A percentile compares a stretch with the other conserved stretches of the same genome.
These are phyloP conservation scores for Bryopsis sp. DNA, from an alignment of 139 green algal species.

Conservation along the genomic window DNA sequence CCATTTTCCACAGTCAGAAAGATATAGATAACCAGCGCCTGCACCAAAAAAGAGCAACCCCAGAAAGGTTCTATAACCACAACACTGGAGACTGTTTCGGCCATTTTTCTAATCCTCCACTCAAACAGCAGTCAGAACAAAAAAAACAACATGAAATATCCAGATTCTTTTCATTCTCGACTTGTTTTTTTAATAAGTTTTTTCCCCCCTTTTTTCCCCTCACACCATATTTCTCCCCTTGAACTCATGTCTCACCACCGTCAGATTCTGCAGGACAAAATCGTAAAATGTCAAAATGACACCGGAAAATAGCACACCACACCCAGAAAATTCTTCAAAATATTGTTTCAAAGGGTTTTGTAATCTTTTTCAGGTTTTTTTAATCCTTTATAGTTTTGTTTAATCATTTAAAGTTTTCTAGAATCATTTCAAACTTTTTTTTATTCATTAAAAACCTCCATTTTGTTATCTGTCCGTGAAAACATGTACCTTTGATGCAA, in stretches of 20 bases:
- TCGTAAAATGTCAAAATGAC: not conserved
- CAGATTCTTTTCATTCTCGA: not conserved
- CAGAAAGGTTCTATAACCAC: not conserved
- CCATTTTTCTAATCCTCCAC: not conserved
- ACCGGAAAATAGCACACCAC: not conserved
- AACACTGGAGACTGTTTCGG: not conserved
- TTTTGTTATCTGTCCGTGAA: not conserved
- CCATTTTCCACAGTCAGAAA: too few relatives aligned
- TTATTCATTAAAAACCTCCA: not conserved
- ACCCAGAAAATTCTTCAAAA: not conserved
- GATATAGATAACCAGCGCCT: too few relatives aligned
- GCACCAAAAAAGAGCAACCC: too few relatives aligned
- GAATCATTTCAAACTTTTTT: not conserved
- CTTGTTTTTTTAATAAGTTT: not conserved
- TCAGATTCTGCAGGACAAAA: constrained; percentile 7
- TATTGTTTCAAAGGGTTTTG: not conserved
- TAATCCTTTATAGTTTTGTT: not conserved
- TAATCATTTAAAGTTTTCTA: not conserved
- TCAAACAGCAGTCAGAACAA: not conserved
- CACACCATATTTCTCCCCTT: constrained; percentile 8
- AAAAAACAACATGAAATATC: too few relatives aligned
- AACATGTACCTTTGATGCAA: too few relatives aligned
- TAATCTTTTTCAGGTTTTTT: not conserved
- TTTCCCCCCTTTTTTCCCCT: not conserved
- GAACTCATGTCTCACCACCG: constrained; percentile 15